Conservation (phyloP, 352 stramenopile genomes). For the Phytopythium aichiense region DNA sequence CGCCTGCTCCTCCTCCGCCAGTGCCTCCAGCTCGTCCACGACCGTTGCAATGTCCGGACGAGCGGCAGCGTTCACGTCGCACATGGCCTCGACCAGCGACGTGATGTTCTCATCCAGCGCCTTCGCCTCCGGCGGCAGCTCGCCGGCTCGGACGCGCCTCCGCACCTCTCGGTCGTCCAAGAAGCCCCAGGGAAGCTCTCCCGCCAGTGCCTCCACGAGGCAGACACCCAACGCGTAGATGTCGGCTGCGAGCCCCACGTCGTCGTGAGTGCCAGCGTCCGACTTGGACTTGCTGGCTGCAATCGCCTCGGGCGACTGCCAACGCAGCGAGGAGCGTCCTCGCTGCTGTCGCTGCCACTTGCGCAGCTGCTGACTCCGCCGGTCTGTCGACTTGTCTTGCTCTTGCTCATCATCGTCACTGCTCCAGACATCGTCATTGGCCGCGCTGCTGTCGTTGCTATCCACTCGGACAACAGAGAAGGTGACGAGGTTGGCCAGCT, state of each 20-base stretch:
- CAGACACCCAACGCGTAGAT: slow-evolving; percentile 71
- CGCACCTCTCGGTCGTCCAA: slow-evolving; percentile 39
- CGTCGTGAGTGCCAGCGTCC: slow-evolving; percentile 2
- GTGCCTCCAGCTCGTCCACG: slow-evolving; percentile 31
- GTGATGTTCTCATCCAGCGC: slow-evolving; percentile 37
- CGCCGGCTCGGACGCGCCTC: slow-evolving; percentile 30
- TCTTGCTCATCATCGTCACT: not conserved
- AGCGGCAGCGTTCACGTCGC: slow-evolving; percentile 29
- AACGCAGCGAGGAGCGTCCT: slow-evolving; percentile 26
- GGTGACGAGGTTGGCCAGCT: slow-evolving; percentile 43
- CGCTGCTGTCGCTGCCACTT: not conserved
- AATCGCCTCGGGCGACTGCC: slow-evolving; percentile 51
- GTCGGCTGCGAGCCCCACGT: slow-evolving; percentile 29
- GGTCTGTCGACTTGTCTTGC: not conserved
- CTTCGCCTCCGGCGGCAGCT: slow-evolving; percentile 25
- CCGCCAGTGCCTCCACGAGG: slow-evolving; percentile 48
- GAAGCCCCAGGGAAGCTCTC: slow-evolving; percentile 62
- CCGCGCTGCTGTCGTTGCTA: not conserved
- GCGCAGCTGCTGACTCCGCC: not conserved
- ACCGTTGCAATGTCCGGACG: slow-evolving; percentile 50
- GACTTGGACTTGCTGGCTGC: not conserved
- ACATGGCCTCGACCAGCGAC: slow-evolving; percentile 53
- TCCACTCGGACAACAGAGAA: slow-evolving; percentile 20
- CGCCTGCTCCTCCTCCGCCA: slow-evolving; percentile 47
- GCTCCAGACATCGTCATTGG: not conserved